Percentiles rank a stretch among this genome's conserved stretches.
Evolutionary conservation across 2,329 filamentous ascomycete species (phyloP).

Genomic region (Podosphaera xanthii): DNA sequence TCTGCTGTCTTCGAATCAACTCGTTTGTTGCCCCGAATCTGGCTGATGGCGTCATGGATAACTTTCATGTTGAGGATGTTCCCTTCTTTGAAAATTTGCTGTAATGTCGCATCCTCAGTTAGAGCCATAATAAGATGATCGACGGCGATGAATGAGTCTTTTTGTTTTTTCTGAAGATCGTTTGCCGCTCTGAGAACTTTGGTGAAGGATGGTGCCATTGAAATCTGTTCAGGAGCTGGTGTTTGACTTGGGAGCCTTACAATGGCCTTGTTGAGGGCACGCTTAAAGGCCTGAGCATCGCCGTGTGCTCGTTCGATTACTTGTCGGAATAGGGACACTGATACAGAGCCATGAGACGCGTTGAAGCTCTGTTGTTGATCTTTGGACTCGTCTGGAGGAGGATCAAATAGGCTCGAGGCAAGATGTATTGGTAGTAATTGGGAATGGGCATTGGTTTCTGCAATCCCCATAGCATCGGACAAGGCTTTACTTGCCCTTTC

Average conservation of each 20-base stretch:
- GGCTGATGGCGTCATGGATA: slow-evolving; percentile 70
- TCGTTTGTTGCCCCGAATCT: slow-evolving; percentile 76
- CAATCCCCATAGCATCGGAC: slow-evolving; percentile 67
- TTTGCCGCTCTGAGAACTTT: slow-evolving; percentile 65
- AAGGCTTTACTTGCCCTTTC: slow-evolving; percentile 80
- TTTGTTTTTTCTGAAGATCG: slow-evolving; percentile 90
- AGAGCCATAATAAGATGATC: slow-evolving; percentile 82
- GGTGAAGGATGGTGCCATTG: slow-evolving; percentile 60
- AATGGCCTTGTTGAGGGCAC: slow-evolving; percentile 73
- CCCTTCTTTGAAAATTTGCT: slow-evolving; percentile 54
- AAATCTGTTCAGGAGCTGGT: slow-evolving; percentile 72
- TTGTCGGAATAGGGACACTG: slow-evolving; percentile 70
- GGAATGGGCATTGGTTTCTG: slow-evolving; percentile 74
- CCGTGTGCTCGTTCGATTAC: slow-evolving; percentile 86
- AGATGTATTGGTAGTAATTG: slow-evolving; percentile 82
- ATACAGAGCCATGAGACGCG: slow-evolving; percentile 34
- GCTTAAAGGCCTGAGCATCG: slow-evolving; percentile 71
- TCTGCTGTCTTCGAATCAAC: slow-evolving; percentile 95
- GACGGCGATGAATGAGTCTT: slow-evolving; percentile 81
- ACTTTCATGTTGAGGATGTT: slow-evolving; percentile 85
- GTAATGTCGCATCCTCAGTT: slow-evolving; percentile 54
- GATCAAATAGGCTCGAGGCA: slow-evolving; percentile 59
- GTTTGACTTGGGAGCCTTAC: slow-evolving; percentile 87
- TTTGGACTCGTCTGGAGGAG: slow-evolving; percentile 52
- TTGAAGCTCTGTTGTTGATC: slow-evolving; percentile 42